Evolutionary conservation across 495 filamentous ascomycete genomes (phyloP), one percentile per base, ranked within the genome.

Genomic region (Lophiotrema nucula): DNA sequence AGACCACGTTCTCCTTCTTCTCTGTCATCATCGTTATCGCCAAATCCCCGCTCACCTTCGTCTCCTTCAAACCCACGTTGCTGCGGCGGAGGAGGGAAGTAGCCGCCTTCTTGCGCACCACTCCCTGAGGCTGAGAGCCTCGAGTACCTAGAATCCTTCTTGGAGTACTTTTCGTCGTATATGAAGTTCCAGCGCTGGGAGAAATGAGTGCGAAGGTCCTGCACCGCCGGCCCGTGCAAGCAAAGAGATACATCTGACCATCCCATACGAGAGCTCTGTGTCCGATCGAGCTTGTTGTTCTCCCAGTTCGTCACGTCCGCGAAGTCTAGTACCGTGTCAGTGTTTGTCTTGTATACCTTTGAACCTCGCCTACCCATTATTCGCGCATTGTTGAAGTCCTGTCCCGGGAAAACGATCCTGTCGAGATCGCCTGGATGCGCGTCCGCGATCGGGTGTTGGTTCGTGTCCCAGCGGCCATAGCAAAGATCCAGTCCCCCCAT

Each of bases 111-210:
- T 27, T 58, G 43, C 4, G 65, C 56, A 27, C 50, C 50, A 51
- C 55, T 47, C 38, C 37, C 33, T 11, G 60, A 41, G 4, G 51
- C 13, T 13, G 41, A 33, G 19, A 56, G 41, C 19, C 47, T 53
- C 4, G 38, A 8, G 22, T 66, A 64, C 35, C 56, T 53, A 5
- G 74, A 68, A 19, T 85, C 74, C 46, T 87, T 79, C 18, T 83
- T 80, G 52, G 77, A 72, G 67, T 97, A 97, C 70, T 96, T 97
- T 44, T 83, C 79, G 45, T 84, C 77, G 53, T 84, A 96, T 52
- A 97, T 93, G 68, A 88, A 96, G 72, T 96, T 96, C 92, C 92
- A 97, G 56, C 92, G 77, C 60, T 96, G 83, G 12, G 84, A 78
- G 65, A 97, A 97, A 66, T 96, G 90, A 2, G 78, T 77, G 18